Base-by-base conservation (phyloP, 2,329 filamentous ascomycete genomes). In the Trichoderma oligosporum region DNA sequence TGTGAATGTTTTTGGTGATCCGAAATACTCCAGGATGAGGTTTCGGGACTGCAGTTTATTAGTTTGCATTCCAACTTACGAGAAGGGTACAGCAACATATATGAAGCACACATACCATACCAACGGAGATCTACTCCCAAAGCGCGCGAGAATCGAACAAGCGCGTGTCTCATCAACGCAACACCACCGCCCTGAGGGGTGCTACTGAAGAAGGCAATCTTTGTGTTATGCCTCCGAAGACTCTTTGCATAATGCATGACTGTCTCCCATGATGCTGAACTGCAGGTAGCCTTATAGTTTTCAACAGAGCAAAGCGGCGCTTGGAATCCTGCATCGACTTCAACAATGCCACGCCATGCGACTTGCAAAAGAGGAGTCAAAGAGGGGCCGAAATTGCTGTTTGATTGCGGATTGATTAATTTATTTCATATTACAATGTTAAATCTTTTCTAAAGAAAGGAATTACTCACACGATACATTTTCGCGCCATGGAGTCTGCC, bases 1-100 rank as follows among this genome's bases (percentile, higher is more conserved):
- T 94, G 81, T 94, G 89, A 64, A 91, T 88, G 63, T 87, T 91
- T 74, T 94, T 94, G 63, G 89, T 94, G 71, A 90, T 87, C 49
- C 88, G 81, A 72, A 94, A 94, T 9, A 93, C 84, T 14, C 87
- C 85, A 3, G 88, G 88, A 49, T 87, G 85, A 20, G 89, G 88
- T 69, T 90, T 91, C 6, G 89, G 89, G 1, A 93, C 89, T 79
- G 24, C 5, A 27, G n/a, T 35, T 14, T n/a, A 35, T 54, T 22
- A 44, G 22, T 44, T 36, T 14, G 14, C 8, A 14, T 14, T 9
- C 4, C 6, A 9, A 14, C 18, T 2, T n/a, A 14, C 14, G 9
- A 16, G 12, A 24, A n/a, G 11, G 11, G 29, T 18, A 20, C 14
- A 9, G 18, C 3, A 1, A 7, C 14, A 4, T 22, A 4, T 14